Evolutionary conservation across 129 eudicot species (phyloP).

Genomic region (Tanacetum coccineum): DNA sequence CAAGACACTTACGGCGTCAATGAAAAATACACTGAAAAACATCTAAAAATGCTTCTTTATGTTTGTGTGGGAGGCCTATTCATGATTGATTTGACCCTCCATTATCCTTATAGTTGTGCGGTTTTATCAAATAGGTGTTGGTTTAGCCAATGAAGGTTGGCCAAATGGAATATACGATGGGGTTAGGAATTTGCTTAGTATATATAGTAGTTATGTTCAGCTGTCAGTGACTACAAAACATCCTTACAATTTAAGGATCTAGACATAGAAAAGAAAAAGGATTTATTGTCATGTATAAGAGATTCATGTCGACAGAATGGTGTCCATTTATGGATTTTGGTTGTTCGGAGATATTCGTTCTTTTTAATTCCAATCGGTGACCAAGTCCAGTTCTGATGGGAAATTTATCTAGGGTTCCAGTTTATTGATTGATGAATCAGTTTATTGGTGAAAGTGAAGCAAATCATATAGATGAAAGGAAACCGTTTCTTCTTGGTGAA

Average conservation of each 20-base stretch:
- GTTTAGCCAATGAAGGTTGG: conserved; percentile 78
- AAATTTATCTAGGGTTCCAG: conserved; percentile 72
- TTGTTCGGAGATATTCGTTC: conserved; percentile 91
- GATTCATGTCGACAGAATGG: conserved; percentile 74
- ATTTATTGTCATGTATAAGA: conserved; percentile 74
- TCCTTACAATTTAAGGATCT: conserved; percentile 82
- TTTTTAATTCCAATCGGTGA: conserved; percentile 78
- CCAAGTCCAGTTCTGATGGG: conserved; percentile 91
- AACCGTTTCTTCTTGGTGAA: conserved; percentile 76
- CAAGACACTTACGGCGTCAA: conserved; percentile 73
- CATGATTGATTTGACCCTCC: conserved; percentile 80
- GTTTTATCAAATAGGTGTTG: conserved; percentile 79
- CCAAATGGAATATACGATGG: conserved; percentile 92
- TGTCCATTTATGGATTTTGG: conserved; percentile 71
- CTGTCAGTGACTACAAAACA: conserved; percentile 82
- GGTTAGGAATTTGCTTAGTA: conserved; percentile 74
- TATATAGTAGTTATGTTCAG: conserved; percentile 74
- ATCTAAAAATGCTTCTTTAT: conserved; percentile 61
- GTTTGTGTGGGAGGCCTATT: conserved; percentile 91
- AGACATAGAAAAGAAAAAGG: conserved; percentile 90
- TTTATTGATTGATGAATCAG: conserved; percentile 84
- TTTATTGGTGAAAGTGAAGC: conserved; percentile 84
- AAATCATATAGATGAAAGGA: conserved; percentile 39
- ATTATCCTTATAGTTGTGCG: conserved; percentile 87
- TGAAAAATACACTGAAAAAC: conserved; percentile 71